Evolutionary conservation across 2,329 filamentous ascomycete genomes (phyloP).

Genomic region (Phialophora macrospora): DNA sequence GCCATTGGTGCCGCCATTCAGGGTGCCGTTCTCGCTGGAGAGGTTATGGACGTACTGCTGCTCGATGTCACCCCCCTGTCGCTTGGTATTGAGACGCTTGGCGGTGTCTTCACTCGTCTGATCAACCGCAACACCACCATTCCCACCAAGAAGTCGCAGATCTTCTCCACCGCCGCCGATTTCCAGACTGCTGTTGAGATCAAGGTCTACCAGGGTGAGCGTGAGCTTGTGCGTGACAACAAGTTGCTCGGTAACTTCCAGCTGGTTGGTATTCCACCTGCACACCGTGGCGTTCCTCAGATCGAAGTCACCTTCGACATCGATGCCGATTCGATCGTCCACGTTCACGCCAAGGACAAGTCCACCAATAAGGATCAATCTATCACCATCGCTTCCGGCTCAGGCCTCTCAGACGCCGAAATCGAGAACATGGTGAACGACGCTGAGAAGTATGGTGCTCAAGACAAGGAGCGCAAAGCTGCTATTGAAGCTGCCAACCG

Average conservation of each 20-base stretch:
- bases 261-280: conserved; percentile 94
- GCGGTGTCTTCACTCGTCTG: conserved; percentile 95
- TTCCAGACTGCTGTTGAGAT: conserved; percentile 99
- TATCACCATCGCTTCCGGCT: conserved; percentile 97
- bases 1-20: conserved; percentile 97
- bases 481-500: conserved; percentile 97
- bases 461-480: conserved; percentile 95
- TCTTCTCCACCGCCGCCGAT: conserved; percentile 96
- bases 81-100: conserved; percentile 97
- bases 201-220: conserved; percentile 99
- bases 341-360: conserved; percentile 99
- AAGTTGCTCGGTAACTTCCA: conserved; percentile 99
- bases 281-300: conserved; percentile 94
- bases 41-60: conserved; percentile 93
- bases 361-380: conserved; percentile 99
- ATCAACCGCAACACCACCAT: conserved; percentile 99
- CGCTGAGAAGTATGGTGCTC: conserved; percentile 92
- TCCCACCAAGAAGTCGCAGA: conserved; percentile 98
- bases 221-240: conserved; percentile 98
- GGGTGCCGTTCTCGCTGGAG: conserved; percentile 93
- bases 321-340: conserved; percentile 95
- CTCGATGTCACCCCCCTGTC: conserved; percentile 95
- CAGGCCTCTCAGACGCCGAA: conserved; percentile 90
- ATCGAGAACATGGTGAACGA: conserved; percentile 98
- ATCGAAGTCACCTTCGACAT: conserved; percentile 99